Evolutionary conservation across 345 rosid genomes (phyloP), one percentile per base, ranked within the genome.

Genomic region (Rhizophora apiculata): DNA sequence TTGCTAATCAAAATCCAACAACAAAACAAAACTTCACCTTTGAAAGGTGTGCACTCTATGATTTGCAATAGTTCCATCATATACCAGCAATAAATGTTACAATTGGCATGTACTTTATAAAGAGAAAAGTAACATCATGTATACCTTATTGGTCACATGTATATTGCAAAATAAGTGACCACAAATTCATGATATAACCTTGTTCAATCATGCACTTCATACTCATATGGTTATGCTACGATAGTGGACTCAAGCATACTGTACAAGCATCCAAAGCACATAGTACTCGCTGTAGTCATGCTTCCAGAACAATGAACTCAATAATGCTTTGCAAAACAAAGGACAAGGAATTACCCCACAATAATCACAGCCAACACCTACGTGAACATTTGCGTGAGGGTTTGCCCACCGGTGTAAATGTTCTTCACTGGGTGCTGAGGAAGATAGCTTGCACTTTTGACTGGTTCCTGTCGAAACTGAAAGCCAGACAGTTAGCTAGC

Each of bases 341-440:
- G 59, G 57, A 55, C 27, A 53, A 34, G 68, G 60, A 62, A 49
- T 80, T 82, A 86, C 90, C 79, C 88, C 98, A 64, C 96, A 90
- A 72, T 75, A 74, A 82, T 93, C 97, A 69, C 98, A 93, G 64
- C 97, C 97, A 75, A 63, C 72, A 52, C 66, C 54, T 8, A 6
- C 0, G 75, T 89, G 97, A 72, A 73, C 67, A 7, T 48, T 73
- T 22, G 70, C 59, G 11, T 1, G 62, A 67, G 75, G 75, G 73
- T 77, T 71, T 36, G 67, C 76, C 76, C 67, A 60, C 68, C 22
- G 62, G 30, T 76, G 79, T 32, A 68, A 8, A 60, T 34, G 67
- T 24, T 63, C 68, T 53, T 37, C 63, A 19, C 63, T n/a, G 36
- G 79, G 36, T 18, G 9, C 19, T 3, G 46, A 36, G 39, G 66